phyloP scores from a whole-genome alignment of 1,284 basidiomycete genomes.

The Cutaneotrichosporon sp. region DNA sequence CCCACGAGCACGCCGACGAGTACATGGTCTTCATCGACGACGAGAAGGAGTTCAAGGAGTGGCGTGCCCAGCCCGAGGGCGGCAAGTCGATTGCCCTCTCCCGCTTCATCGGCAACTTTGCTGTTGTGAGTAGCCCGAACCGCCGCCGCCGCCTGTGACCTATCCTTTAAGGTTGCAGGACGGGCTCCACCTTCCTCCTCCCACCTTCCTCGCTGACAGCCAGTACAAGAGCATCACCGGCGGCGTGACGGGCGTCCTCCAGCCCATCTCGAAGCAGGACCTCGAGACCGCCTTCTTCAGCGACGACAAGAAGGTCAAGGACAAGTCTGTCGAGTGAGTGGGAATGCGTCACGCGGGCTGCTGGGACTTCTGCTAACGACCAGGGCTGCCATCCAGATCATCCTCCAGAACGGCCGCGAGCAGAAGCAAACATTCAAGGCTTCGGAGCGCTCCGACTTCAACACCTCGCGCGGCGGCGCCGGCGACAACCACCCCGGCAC shows the following conservation, averaged over 20 bases:
- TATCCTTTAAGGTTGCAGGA: too few species aligned
- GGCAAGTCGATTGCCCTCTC: slow-evolving; percentile 48
- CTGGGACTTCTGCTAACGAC: not conserved
- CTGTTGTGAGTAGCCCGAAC: slow-evolving; percentile 38
- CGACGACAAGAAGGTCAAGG: slow-evolving; percentile 49
- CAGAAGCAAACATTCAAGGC: slow-evolving; percentile 36
- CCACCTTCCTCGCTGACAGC: not conserved
- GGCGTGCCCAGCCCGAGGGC: slow-evolving; percentile 41
- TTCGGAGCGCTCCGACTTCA: slow-evolving; percentile 35
- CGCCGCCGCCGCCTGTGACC: too few species aligned
- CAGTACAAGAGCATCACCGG: slow-evolving; percentile 47
- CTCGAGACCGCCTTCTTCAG: slow-evolving; percentile 49
- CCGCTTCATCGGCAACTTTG: slow-evolving; percentile 47
- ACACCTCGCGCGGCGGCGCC: slow-evolving; percentile 43
- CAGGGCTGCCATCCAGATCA: slow-evolving; percentile 49
- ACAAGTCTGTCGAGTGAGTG: slow-evolving; percentile 51
- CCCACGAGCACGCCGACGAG: slow-evolving; percentile 46
- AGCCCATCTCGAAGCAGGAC: slow-evolving; percentile 48
- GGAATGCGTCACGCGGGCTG: not conserved
- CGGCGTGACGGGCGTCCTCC: slow-evolving; percentile 46
- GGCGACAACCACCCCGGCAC: slow-evolving; percentile 23
- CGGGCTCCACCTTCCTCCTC: too few species aligned
- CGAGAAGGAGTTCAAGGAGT: slow-evolving; percentile 40
- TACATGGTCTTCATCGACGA: slow-evolving; percentile 51
- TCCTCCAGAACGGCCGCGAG: slow-evolving; percentile 44